Percentiles rank a stretch among this genome's conserved stretches.
phyloP scores from a whole-genome alignment of 1,284 basidiomycete genomes.

The Ceratorhiza oryzae-sativae region DNA sequence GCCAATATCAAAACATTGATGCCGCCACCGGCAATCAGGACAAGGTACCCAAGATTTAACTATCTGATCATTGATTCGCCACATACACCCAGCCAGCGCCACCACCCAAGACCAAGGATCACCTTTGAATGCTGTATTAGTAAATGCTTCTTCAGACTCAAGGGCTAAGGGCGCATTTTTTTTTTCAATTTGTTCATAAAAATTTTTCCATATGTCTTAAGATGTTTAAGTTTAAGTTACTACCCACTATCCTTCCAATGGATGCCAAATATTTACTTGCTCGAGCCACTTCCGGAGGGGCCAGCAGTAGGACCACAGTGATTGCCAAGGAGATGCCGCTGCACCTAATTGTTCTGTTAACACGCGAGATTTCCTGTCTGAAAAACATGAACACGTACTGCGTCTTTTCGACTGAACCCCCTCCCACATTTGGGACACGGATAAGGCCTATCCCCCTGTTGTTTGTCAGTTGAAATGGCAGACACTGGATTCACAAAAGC shows the following conservation, averaged over 20 bases:
- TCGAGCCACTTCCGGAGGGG: background rate
- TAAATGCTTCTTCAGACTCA: background rate
- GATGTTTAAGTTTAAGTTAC: too few species aligned
- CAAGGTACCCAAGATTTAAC: background rate
- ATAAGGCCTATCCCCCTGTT: constrained; percentile 17
- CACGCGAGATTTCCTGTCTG: background rate
- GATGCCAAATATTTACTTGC: background rate
- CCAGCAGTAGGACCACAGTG: background rate
- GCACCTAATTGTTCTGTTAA: background rate
- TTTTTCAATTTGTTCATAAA: constrained; percentile 3
- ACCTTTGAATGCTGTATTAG: background rate
- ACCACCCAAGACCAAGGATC: background rate
- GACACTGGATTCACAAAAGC: background rate
- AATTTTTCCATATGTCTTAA: background rate
- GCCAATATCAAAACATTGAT: background rate
- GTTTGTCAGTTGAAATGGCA: background rate
- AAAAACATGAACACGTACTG: constrained; percentile 4
- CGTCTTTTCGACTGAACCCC: constrained; percentile 27
- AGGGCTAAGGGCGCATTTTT: background rate
- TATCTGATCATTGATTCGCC: background rate
- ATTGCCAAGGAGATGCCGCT: background rate
- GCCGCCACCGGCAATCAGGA: constrained; percentile 4
- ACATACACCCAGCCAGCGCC: background rate
- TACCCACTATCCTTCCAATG: too few species aligned
- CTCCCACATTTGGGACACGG: constrained; percentile 3